Evolutionary conservation across 441 rosid genomes (phyloP).

Genomic region (Croton laevigatus): DNA sequence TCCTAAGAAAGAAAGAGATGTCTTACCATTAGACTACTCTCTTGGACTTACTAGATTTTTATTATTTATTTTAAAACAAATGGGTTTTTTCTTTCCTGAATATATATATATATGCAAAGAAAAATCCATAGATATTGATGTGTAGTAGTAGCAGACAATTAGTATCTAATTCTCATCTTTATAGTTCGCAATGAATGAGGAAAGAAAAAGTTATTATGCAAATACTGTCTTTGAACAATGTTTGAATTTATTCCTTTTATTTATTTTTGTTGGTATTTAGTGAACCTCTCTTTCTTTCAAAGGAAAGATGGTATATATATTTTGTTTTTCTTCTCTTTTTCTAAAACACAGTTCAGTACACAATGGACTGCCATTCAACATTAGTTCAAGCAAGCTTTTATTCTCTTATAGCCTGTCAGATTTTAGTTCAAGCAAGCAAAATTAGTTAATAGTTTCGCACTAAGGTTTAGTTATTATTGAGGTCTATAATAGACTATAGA

Average conservation of each 20-base stretch:
- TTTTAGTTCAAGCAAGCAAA: too few species aligned
- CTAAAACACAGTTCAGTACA: background rate
- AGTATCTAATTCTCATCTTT: conserved; percentile 36
- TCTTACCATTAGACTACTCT: too few species aligned
- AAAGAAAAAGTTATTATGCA: conserved; percentile 28
- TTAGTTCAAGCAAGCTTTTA: background rate
- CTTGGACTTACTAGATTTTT: too few species aligned
- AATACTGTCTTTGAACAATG: conserved; percentile 5
- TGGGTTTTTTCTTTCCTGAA: background rate
- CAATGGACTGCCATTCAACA: background rate
- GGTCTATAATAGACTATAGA: too few species aligned
- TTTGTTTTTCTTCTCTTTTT: background rate
- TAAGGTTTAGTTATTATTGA: too few species aligned
- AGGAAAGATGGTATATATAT: conserved; percentile 6
- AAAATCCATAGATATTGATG: conserved; percentile 16
- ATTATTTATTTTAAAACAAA: conserved; percentile 24
- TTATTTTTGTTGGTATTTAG: background rate
- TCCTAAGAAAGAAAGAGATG: too few species aligned
- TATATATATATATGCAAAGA: too few species aligned
- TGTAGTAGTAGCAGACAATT: conserved; percentile 14
- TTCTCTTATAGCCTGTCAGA: too few species aligned
- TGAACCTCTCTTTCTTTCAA: background rate
- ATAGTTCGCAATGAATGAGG: conserved; percentile 29
- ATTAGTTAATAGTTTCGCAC: too few species aligned
- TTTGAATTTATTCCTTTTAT: background rate